phyloP scores from a whole-genome alignment of 2,329 filamentous ascomycete species.

The Apiospora saccharicola region DNA sequence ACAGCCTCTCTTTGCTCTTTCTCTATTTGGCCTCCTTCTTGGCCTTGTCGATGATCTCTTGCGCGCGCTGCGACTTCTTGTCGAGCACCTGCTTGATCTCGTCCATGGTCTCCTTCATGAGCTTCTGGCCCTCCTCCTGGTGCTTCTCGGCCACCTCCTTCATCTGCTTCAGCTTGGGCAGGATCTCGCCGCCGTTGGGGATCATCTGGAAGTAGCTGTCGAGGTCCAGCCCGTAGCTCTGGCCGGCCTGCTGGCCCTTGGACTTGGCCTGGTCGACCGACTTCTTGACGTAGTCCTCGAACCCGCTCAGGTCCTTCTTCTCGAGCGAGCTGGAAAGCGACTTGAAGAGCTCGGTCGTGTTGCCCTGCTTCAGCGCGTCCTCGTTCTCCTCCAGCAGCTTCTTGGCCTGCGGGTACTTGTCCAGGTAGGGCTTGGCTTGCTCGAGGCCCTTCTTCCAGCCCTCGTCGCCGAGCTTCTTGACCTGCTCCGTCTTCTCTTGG shows the following conservation, averaged over 20 bases:
- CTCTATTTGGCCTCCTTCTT: slow-evolving; percentile 54
- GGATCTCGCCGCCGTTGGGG: slow-evolving; percentile 68
- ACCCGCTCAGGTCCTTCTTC: slow-evolving; percentile 64
- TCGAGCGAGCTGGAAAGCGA: slow-evolving; percentile 68
- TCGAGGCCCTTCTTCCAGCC: slow-evolving; percentile 76
- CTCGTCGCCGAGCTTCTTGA: slow-evolving; percentile 73
- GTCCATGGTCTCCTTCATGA: slow-evolving; percentile 72
- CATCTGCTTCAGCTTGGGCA: slow-evolving; percentile 71
- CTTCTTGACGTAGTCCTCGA: slow-evolving; percentile 68
- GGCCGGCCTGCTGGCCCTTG: slow-evolving; percentile 45
- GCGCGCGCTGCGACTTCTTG: slow-evolving; percentile 62
- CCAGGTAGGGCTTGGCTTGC: slow-evolving; percentile 74
- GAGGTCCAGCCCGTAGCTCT: slow-evolving; percentile 52
- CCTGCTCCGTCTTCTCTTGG: slow-evolving; percentile 72
- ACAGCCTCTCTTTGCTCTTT: not conserved
- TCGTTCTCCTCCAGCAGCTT: slow-evolving; percentile 75
- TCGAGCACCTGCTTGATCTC: slow-evolving; percentile 71
- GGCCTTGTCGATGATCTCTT: slow-evolving; percentile 65
- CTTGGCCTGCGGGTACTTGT: slow-evolving; percentile 80
- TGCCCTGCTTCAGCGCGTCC: slow-evolving; percentile 71
- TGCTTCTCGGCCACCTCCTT: slow-evolving; percentile 72
- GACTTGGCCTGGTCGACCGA: slow-evolving; percentile 67
- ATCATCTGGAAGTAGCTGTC: slow-evolving; percentile 72
- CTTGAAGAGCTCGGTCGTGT: slow-evolving; percentile 68
- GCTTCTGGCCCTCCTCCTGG: slow-evolving; percentile 72